Conservation (phyloP, 2,329 filamentous ascomycete species). For the Cytospora chrysosperma region DNA sequence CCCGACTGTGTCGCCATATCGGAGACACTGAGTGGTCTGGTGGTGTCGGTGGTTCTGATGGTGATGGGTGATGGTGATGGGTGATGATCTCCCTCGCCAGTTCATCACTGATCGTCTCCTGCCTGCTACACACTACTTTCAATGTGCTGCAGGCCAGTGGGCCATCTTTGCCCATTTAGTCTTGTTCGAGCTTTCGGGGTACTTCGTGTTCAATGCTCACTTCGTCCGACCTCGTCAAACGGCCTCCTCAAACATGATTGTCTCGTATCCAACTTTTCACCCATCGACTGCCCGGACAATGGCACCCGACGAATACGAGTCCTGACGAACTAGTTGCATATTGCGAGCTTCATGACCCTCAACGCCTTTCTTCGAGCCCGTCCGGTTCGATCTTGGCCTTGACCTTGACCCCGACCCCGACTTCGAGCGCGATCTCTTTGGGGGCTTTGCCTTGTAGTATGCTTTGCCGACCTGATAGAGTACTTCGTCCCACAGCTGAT, state of each 20-base stretch:
- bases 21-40: too few relatives aligned
- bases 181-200: background rate
- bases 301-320: conserved; percentile 2
- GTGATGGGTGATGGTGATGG: too few relatives aligned
- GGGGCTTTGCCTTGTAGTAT: conserved; percentile 34
- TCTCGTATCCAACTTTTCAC: background rate
- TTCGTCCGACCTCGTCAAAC: background rate
- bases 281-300: background rate
- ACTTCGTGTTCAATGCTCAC: background rate
- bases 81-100: background rate
- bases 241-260: background rate
- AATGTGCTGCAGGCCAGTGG: too few relatives aligned
- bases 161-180: too few relatives aligned
- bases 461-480: conserved; percentile 39
- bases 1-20: too few relatives aligned
- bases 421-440: conserved; percentile 1
- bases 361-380: background rate
- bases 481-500: conserved; percentile 41
- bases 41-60: too few relatives aligned
- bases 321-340: conserved; percentile 13
- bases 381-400: conserved; percentile 2
- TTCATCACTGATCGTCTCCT: background rate
- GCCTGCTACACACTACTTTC: too few relatives aligned
- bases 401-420: background rate
- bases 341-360: conserved; percentile 1